These are phyloP conservation scores for Phyllosticta paracitricarpa DNA, from an alignment of 2,329 filamentous ascomycete genomes.

Conservation along the genomic window DNA sequence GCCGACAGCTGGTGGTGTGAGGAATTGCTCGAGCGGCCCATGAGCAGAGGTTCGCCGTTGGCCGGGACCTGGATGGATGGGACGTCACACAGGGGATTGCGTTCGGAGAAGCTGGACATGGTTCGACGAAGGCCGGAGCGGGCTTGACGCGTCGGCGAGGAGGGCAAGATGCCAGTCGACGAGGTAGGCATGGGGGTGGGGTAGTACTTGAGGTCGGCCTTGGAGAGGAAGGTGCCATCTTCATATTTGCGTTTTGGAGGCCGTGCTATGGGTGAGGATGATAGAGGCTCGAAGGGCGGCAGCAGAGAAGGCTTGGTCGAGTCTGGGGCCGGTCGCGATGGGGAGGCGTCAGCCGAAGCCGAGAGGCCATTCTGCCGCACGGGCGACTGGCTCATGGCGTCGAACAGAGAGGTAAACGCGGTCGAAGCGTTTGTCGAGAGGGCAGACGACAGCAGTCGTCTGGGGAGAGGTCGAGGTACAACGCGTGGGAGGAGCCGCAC, in stretches of 20 bases:
- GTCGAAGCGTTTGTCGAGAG: constrained; percentile 19
- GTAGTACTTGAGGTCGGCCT: constrained; percentile 57
- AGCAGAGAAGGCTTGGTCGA: constrained; percentile 57
- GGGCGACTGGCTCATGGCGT: constrained; percentile 25
- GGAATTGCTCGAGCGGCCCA: constrained; percentile 90
- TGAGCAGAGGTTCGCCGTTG: constrained; percentile 70
- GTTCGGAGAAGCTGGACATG: constrained; percentile 60
- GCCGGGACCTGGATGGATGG: constrained; percentile 72
- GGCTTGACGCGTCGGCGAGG: constrained; percentile 52
- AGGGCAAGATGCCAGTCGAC: constrained; percentile 81
- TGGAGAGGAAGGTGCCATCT: constrained; percentile 36
- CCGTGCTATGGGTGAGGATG: constrained; percentile 67
- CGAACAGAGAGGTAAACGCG: constrained; percentile 18
- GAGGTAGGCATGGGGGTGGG: constrained; percentile 92
- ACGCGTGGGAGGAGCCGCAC: constrained; percentile 18
- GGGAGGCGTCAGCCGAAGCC: constrained; percentile 19
- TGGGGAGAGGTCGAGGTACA: constrained; percentile 12
- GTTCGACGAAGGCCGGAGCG: constrained; percentile 49
- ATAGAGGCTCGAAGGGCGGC: constrained; percentile 68
- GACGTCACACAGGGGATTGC: constrained; percentile 71
- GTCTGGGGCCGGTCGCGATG: constrained; percentile 27
- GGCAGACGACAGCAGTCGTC: neutral
- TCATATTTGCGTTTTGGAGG: constrained; percentile 53
- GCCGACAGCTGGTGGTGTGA: constrained; percentile 91
- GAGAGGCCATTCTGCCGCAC: constrained; percentile 18